phyloP scores from a whole-genome alignment of 2,329 filamentous ascomycete species.

The Colletotrichum sidae region DNA sequence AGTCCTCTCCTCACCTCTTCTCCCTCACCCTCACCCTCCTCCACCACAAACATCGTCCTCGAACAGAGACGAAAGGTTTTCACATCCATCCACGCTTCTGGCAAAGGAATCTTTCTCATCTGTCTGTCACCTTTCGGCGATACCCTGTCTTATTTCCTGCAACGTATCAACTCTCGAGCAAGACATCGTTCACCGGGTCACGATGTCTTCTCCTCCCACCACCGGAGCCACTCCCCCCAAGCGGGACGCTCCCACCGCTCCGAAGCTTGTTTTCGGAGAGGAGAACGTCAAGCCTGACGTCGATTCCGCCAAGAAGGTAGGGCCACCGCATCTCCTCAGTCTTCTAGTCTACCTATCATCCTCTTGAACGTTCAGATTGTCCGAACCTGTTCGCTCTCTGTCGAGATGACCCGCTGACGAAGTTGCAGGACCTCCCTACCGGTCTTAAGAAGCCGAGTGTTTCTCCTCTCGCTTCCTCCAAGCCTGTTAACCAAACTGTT shows the following conservation, averaged over 20 bases:
- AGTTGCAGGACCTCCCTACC: conserved; percentile 1
- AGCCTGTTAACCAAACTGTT: conserved; percentile 65
- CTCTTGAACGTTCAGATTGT: no score
- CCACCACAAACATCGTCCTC: conserved; percentile 17
- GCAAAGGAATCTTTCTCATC: conserved; percentile 33
- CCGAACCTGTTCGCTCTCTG: background rate
- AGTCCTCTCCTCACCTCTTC: background rate
- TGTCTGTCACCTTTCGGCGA: conserved; percentile 31
- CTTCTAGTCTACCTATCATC: no score
- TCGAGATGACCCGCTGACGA: background rate
- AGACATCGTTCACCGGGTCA: conserved; percentile 9
- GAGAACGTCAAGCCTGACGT: conserved; percentile 37
- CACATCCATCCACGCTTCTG: conserved; percentile 14
- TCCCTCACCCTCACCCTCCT: conserved; percentile 10
- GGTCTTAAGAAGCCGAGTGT: conserved; percentile 54
- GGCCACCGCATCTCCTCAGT: background rate
- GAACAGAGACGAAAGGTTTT: conserved; percentile 18
- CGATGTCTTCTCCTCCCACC: conserved; percentile 34
- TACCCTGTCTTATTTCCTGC: conserved; percentile 31
- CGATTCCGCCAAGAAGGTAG: conserved; percentile 19
- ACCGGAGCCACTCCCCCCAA: conserved; percentile 19
- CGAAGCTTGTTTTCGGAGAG: conserved; percentile 38
- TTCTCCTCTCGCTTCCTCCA: conserved; percentile 62
- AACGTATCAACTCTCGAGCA: conserved; percentile 21
- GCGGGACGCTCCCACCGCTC: conserved; percentile 31